A percentile compares a stretch with the other conserved stretches of the same genome.
Conservation (phyloP, 495 filamentous ascomycete genomes). For the Symbiotaphrina buchneri region DNA sequence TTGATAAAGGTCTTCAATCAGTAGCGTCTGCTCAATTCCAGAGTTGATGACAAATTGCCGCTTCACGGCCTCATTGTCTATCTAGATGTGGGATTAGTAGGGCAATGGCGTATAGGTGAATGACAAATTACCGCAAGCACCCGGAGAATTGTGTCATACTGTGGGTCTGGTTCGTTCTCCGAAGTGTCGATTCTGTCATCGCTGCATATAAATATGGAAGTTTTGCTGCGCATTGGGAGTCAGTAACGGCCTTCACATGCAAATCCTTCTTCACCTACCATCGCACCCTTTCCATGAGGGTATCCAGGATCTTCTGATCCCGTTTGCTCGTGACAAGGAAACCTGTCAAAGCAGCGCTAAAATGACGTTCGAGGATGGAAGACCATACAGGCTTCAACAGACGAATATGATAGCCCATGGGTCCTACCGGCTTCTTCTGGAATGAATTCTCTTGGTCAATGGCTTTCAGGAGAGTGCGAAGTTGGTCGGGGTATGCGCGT, state of each 20-base stretch:
- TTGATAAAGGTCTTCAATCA: conserved; percentile 55
- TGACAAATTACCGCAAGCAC: conserved; percentile 31
- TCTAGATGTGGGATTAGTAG: conserved; percentile 16
- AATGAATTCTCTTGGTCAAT: conserved; percentile 50
- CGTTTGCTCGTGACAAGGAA: conserved; percentile 62
- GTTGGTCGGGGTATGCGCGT: conserved; percentile 31
- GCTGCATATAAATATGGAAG: conserved; percentile 43
- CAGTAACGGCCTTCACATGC: not conserved
- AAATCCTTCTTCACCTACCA: conserved; percentile 17
- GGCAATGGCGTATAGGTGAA: not conserved
- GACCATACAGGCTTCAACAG: conserved; percentile 67
- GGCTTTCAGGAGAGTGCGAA: conserved; percentile 37
- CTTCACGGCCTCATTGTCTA: conserved; percentile 57
- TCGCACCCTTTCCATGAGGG: conserved; percentile 34
- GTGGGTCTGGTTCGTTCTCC: conserved; percentile 45
- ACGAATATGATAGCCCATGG: conserved; percentile 53
- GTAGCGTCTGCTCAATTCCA: conserved; percentile 59
- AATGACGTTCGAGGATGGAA: conserved; percentile 49
- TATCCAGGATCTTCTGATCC: conserved; percentile 38
- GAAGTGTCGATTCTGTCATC: conserved; percentile 32
- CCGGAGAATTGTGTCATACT: conserved; percentile 55
- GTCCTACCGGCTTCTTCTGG: conserved; percentile 52
- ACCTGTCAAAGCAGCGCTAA: conserved; percentile 38
- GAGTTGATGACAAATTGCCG: conserved; percentile 69
- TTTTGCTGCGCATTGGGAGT: conserved; percentile 15